Evolutionary conservation across 331 rosid genomes (phyloP), one percentile per base, ranked within the genome.

Genomic region (Cydonia oblonga): DNA sequence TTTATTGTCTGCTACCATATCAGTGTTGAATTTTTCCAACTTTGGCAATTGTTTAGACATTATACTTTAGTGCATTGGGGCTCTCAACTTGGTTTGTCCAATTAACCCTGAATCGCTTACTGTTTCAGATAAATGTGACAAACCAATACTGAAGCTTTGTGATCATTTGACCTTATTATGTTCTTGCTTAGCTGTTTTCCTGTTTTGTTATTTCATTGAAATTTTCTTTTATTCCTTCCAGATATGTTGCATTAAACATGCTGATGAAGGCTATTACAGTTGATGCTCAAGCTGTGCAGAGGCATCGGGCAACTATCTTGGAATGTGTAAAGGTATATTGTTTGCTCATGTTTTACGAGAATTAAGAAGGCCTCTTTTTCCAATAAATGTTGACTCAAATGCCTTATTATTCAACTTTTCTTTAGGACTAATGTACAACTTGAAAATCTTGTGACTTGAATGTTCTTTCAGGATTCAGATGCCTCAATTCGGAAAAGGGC

Each of bases 401-500:
- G 46, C 40, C 76, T 74, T 57, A 14, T 73, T 33, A 33, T 56
- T 60, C 23, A 23, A 66, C 65, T 76, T 42, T 64, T 75, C 51
- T 80, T 24, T 46, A 9, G 29, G 7, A 23, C 64, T 81, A 46
- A 57, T 69, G 64, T 68, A 64, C 51, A 72, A 42, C 66, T 74
- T 66, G 76, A 75, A 49, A 79, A 71, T 69, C 70, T 79, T 64
- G 57, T 80, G 66, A 73, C 24, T 74, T 73, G 75, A 76, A 69
- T 68, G 61, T 78, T 80, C 66, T 49, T 79, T 76, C 90, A 95
- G 97, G 99, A 95, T 86, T 81, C 87, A 73, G 99, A 95, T 77
- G 97, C 97, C 73, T 90, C 97, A 76, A 91, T 95, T 79, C 88
- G 92, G 66, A 95, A 95, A 86, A 88, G 97, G 84, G 99, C 99